Percentiles rank a stretch among this genome's conserved stretches.
Conservation (phyloP, 1,139 yeast species). For the Suhomyces wounanorum region DNA sequence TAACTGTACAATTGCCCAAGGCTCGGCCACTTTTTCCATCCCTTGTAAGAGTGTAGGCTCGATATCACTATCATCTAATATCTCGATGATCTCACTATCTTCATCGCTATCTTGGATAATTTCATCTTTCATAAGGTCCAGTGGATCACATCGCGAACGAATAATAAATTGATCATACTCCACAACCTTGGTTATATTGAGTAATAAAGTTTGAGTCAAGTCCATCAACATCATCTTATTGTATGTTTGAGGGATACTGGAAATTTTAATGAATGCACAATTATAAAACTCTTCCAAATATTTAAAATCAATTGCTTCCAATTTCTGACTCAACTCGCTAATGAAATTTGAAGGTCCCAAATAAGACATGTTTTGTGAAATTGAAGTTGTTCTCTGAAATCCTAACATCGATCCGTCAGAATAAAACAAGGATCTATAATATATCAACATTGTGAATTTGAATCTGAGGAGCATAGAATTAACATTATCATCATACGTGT, state of each 20-base stretch:
- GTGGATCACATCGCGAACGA: neutral
- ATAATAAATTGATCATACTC: constrained; percentile 11
- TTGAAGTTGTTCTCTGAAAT: constrained; percentile 6
- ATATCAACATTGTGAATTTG: constrained; percentile 24
- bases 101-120: constrained; percentile 6
- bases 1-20: constrained; percentile 15
- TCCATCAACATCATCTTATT: constrained; percentile 15
- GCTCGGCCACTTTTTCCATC: neutral
- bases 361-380: constrained; percentile 5
- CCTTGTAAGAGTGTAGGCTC: neutral
- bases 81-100: constrained; percentile 4
- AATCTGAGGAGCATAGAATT: constrained; percentile 33
- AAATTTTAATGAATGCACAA: neutral
- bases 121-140: neutral
- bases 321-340: constrained; percentile 15
- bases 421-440: constrained; percentile 25
- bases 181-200: constrained; percentile 17
- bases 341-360: constrained; percentile 14
- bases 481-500: constrained; percentile 24
- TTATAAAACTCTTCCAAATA: constrained; percentile 17
- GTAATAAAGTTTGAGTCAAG: constrained; percentile 15
- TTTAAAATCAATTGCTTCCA: constrained; percentile 12
- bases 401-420: constrained; percentile 14
- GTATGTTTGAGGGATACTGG: constrained; percentile 13
- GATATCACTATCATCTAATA: constrained; percentile 1